These are phyloP conservation scores for Ammopiptanthus mongolicus DNA, from an alignment of 306 rosid genomes.

Conservation along the genomic window DNA sequence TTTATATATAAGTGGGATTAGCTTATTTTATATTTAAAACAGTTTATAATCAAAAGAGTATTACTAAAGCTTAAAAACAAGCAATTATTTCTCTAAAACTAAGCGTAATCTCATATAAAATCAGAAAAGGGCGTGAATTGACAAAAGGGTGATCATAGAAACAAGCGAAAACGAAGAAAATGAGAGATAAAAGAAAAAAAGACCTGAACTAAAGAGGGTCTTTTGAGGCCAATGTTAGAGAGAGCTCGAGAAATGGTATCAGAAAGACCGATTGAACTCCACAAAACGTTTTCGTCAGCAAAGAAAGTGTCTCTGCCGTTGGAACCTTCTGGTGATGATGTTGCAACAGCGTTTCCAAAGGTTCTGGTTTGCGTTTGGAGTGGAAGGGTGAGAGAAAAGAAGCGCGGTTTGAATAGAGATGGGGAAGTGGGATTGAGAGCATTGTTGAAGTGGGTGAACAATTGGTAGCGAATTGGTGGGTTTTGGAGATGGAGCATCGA, in stretches of 20 bases:
- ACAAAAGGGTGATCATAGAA: neutral
- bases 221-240: slow-evolving; percentile 54
- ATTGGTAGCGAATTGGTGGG: slow-evolving; percentile 40
- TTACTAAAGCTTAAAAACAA: too few relatives aligned
- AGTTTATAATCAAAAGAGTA: too few relatives aligned
- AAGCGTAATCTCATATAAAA: neutral
- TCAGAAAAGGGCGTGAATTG: neutral
- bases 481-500: slow-evolving; percentile 40
- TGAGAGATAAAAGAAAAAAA: neutral
- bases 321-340: slow-evolving; percentile 26
- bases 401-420: slow-evolving; percentile 30
- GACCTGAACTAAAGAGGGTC: slow-evolving; percentile 87
- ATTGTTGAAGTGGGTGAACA: slow-evolving; percentile 44
- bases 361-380: slow-evolving; percentile 31
- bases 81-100: too few relatives aligned
- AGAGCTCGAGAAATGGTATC: slow-evolving; percentile 72
- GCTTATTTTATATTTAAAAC: too few relatives aligned
- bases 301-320: slow-evolving; percentile 65
- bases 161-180: neutral
- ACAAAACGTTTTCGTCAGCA: slow-evolving; percentile 66
- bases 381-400: slow-evolving; percentile 24
- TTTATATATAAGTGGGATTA: neutral
- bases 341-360: slow-evolving; percentile 30
- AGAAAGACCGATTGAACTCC: slow-evolving; percentile 79
- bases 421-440: slow-evolving; percentile 23